Conservation (phyloP, 2,329 filamentous ascomycete species). For the Cladosporium sp. region DNA sequence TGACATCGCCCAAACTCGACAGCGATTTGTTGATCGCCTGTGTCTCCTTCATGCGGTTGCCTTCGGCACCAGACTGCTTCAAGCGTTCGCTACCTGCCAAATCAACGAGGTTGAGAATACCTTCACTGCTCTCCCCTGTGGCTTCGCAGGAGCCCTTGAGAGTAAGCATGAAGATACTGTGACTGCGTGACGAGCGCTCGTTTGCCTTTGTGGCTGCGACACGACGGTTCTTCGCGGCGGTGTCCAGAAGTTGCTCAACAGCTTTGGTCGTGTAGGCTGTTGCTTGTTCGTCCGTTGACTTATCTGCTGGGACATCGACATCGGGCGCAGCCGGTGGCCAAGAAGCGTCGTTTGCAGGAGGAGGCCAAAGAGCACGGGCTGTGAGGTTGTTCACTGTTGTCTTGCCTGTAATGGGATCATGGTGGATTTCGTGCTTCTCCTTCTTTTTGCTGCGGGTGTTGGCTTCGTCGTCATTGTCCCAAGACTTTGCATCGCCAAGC, state of each 20-base stretch:
- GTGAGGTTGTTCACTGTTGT: conserved; percentile 79
- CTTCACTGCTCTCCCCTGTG: conserved; percentile 81
- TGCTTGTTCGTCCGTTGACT: conserved; percentile 8
- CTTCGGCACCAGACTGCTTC: conserved; percentile 80
- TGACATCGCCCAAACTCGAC: conserved; percentile 88
- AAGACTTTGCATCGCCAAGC: conserved; percentile 65
- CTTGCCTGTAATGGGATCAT: conserved; percentile 76
- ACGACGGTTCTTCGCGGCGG: conserved; percentile 79
- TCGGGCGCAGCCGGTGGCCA: conserved; percentile 24
- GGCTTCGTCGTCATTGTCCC: conserved; percentile 45
- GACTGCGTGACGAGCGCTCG: conserved; percentile 86
- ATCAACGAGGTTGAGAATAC: conserved; percentile 92
- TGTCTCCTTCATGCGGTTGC: conserved; percentile 85
- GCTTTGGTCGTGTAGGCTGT: conserved; percentile 27
- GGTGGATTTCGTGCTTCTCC: conserved; percentile 83
- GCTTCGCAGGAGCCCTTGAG: conserved; percentile 63
- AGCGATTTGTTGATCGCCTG: conserved; percentile 97
- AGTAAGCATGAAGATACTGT: conserved; percentile 90
- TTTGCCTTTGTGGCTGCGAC: conserved; percentile 98
- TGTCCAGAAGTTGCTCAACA: conserved; percentile 49
- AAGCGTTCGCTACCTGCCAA: conserved; percentile 88
- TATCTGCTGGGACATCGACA: neutral
- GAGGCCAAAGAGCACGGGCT: conserved; percentile 70
- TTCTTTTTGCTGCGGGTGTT: conserved; percentile 42
- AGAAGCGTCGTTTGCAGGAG: conserved; percentile 61